Percentiles rank a stretch among this genome's conserved stretches.
Conservation (phyloP, 345 rosid genomes). For the Salix udensis region DNA sequence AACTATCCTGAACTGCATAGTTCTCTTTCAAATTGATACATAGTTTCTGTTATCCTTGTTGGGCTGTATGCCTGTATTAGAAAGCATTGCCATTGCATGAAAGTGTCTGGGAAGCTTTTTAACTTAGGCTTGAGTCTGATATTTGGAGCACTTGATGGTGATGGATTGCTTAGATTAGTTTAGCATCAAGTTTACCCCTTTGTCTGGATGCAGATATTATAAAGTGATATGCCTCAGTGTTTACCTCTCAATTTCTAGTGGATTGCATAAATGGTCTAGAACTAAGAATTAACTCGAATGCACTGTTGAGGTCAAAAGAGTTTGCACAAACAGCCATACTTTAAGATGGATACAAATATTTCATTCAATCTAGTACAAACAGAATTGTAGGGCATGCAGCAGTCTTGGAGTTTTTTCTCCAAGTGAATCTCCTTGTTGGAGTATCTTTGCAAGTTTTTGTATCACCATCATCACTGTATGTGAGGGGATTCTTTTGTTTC, state of each 20-base stretch:
- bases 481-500: conserved; percentile 1
- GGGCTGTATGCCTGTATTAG: no score
- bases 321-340: background rate
- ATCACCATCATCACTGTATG: background rate
- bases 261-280: background rate
- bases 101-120: no score
- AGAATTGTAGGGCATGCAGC: background rate
- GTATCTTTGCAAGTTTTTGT: background rate
- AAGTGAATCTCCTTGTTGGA: background rate
- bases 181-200: background rate
- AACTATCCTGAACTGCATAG: background rate
- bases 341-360: background rate
- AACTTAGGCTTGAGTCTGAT: background rate
- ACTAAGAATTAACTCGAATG: no score
- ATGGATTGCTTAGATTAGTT: no score
- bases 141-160: background rate
- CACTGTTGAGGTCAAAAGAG: no score
- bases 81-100: no score
- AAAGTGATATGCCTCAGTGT: background rate
- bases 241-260: background rate
- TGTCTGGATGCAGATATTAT: background rate
- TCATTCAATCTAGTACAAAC: background rate
- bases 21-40: no score
- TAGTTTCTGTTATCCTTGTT: no score
- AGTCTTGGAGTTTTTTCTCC: conserved; percentile 1